Percentiles rank a stretch among this genome's conserved stretches.
These are phyloP conservation scores for Phytophthora kernoviae DNA, from an alignment of 352 stramenopile genomes.

Conservation along the genomic window DNA sequence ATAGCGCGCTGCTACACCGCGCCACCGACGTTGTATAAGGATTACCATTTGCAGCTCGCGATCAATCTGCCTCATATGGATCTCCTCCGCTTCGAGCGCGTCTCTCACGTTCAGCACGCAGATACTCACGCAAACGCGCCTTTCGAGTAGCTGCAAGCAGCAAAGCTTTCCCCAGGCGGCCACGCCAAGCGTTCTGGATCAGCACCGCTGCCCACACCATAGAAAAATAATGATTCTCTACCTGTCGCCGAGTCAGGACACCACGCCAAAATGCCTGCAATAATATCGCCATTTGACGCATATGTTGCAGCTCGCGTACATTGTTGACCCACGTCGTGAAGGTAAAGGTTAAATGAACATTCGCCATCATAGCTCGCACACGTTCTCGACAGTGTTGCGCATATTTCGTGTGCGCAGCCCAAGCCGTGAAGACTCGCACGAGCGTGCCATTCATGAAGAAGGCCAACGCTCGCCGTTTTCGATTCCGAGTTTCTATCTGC, in stretches of 20 bases:
- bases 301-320: conserved; percentile 31
- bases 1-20: conserved; percentile 65
- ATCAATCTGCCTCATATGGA: conserved; percentile 45
- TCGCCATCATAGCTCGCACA: conserved; percentile 49
- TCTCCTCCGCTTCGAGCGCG: conserved; percentile 54
- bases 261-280: conserved; percentile 79
- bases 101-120: conserved; percentile 73
- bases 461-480: conserved; percentile 54
- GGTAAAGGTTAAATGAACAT: conserved; percentile 55
- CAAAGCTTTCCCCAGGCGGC: conserved; percentile 54
- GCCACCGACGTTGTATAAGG: conserved; percentile 71
- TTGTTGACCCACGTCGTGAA: conserved; percentile 59
- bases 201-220: conserved; percentile 66
- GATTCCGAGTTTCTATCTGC: conserved; percentile 48
- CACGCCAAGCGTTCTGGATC: conserved; percentile 77
- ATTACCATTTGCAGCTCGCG: conserved; percentile 62
- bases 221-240: conserved; percentile 69
- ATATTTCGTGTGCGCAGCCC: conserved; percentile 44
- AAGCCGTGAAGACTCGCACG: conserved; percentile 63
- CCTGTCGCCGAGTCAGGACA: conserved; percentile 33
- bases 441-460: conserved; percentile 70
- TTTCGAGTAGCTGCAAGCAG: conserved; percentile 59
- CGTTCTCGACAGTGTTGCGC: conserved; percentile 47
- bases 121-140: conserved; percentile 65
- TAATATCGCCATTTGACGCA: conserved; percentile 36